Conservation (phyloP, 2,329 filamentous ascomycete species). For the Torrubiella hemipterigena region DNA sequence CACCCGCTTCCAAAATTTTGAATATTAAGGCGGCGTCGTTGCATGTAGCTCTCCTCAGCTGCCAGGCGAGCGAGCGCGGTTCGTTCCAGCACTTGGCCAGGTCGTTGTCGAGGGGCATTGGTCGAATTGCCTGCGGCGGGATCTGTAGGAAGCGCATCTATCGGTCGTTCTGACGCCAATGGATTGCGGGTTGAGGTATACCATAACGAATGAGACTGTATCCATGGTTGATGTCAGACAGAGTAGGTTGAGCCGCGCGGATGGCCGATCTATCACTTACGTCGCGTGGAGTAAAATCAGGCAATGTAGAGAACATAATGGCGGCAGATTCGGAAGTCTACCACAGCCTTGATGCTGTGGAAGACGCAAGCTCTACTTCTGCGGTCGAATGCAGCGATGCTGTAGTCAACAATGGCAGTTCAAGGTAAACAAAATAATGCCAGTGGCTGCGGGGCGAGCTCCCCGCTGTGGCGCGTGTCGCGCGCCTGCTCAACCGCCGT, state of each 20-base stretch:
- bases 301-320: slow-evolving; percentile 50
- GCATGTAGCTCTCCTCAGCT: slow-evolving; percentile 65
- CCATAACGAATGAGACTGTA: slow-evolving; percentile 61
- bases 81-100: slow-evolving; percentile 36
- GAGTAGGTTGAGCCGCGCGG: not conserved
- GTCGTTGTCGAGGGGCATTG: slow-evolving; percentile 20
- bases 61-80: slow-evolving; percentile 57
- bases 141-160: slow-evolving; percentile 19
- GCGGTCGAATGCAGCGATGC: too few species aligned
- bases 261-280: too few species aligned
- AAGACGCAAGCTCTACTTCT: too few species aligned
- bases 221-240: not conserved
- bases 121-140: slow-evolving; percentile 13
- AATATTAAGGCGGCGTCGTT: slow-evolving; percentile 68
- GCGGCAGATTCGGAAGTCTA: not conserved
- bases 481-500: too few species aligned
- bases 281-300: slow-evolving; percentile 57
- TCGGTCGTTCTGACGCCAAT: slow-evolving; percentile 19
- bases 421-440: too few species aligned
- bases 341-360: too few species aligned
- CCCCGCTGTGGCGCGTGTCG: too few species aligned
- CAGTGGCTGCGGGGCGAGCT: too few species aligned
- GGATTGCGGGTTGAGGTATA: slow-evolving; percentile 53
- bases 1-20: slow-evolving; percentile 79
- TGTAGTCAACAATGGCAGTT: too few species aligned